phyloP scores from a whole-genome alignment of 169 alveolate genomes.

The Plasmodium relictum region DNA sequence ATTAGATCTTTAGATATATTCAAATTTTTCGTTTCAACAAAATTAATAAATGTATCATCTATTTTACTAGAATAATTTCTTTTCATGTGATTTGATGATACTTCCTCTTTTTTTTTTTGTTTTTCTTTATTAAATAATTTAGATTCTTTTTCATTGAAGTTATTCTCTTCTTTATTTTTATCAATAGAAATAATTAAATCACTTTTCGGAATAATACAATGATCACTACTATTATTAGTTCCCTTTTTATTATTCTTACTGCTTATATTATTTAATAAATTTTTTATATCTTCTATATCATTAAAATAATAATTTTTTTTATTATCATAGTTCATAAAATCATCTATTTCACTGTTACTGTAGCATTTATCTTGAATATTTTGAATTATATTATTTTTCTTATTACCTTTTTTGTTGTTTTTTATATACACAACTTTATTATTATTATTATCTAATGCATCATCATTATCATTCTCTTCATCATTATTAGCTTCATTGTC shows the following conservation, averaged over 20 bases:
- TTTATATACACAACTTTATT: slow-evolving; percentile 43
- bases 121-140: slow-evolving; percentile 7
- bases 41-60: neutral
- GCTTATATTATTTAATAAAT: slow-evolving; percentile 5
- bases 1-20: neutral
- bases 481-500: slow-evolving; percentile 44
- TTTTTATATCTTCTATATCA: slow-evolving; percentile 8
- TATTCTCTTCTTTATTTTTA: neutral
- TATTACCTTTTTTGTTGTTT: slow-evolving; percentile 7
- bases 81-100: neutral
- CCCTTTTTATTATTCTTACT: slow-evolving; percentile 1
- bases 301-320: neutral
- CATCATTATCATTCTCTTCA: slow-evolving; percentile 28
- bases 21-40: slow-evolving; percentile 9
- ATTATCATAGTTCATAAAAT: slow-evolving; percentile 14
- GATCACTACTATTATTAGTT: neutral
- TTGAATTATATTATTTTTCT: slow-evolving; percentile 10
- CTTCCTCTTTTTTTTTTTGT: too few relatives aligned
- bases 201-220: neutral
- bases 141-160: neutral
- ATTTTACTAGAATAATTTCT: neutral
- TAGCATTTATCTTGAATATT: slow-evolving; percentile 6
- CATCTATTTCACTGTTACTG: slow-evolving; percentile 15
- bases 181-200: neutral
- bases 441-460: slow-evolving; percentile 15